These are phyloP conservation scores for Phaeosphaeria sp. DNA, from an alignment of 2,329 filamentous ascomycete species.

Conservation along the genomic window DNA sequence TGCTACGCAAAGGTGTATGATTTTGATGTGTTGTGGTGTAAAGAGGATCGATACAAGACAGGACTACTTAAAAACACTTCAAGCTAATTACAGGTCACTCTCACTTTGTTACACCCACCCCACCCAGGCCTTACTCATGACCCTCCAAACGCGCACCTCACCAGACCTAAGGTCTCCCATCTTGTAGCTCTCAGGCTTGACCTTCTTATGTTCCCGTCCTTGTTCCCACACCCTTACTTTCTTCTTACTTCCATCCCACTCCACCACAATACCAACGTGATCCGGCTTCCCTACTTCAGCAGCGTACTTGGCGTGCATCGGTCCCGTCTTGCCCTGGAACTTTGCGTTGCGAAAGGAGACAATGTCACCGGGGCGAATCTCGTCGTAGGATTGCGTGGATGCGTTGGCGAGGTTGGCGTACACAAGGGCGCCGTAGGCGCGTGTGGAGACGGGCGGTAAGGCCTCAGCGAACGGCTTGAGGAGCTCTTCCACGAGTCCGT, in stretches of 20 bases:
- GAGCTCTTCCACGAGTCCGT: slow-evolving; percentile 78
- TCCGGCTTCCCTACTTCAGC: slow-evolving; percentile 85
- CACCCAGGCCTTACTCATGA: slow-evolving; percentile 91
- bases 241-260: slow-evolving; percentile 99
- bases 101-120: slow-evolving; percentile 65
- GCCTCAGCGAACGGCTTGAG: slow-evolving; percentile 75
- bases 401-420: slow-evolving; percentile 97
- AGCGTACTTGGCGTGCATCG: slow-evolving; percentile 94
- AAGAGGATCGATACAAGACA: no score
- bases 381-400: slow-evolving; percentile 85
- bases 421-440: slow-evolving; percentile 88
- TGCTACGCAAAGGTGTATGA: no score
- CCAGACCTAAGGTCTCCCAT: slow-evolving; percentile 90
- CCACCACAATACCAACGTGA: slow-evolving; percentile 88
- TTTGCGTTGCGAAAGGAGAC: slow-evolving; percentile 90
- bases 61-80: no score
- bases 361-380: slow-evolving; percentile 92
- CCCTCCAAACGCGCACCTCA: slow-evolving; percentile 96
- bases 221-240: slow-evolving; percentile 97
- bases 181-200: slow-evolving; percentile 92
- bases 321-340: slow-evolving; percentile 93
- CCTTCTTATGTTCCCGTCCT: slow-evolving; percentile 89
- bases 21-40: no score
- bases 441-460: slow-evolving; percentile 82
- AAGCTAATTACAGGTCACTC: no score